Percentiles rank a stretch among this genome's conserved stretches.
These are phyloP conservation scores for Aspergillus tanneri DNA, from an alignment of 2,329 filamentous ascomycete genomes.

Conservation along the genomic window DNA sequence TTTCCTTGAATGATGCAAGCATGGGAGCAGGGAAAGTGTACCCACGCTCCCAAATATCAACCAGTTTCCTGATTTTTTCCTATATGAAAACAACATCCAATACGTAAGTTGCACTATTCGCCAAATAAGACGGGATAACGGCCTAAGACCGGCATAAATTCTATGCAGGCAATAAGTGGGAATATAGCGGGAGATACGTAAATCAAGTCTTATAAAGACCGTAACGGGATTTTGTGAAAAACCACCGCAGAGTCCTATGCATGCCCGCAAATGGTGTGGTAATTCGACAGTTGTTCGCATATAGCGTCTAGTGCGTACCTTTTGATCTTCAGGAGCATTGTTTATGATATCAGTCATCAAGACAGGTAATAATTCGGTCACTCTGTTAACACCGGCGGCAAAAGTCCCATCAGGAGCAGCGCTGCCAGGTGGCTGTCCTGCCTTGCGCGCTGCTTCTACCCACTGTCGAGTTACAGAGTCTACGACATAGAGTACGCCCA, in stretches of 20 bases:
- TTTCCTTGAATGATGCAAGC: slow-evolving; percentile 80
- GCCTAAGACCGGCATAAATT: slow-evolving; percentile 20
- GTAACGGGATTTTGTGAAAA: slow-evolving; percentile 31
- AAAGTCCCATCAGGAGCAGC: slow-evolving; percentile 86
- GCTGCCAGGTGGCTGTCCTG: slow-evolving; percentile 77
- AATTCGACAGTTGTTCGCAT: slow-evolving; percentile 22
- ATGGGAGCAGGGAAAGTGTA: slow-evolving; percentile 81
- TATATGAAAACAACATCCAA: slow-evolving; percentile 54
- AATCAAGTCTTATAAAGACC: slow-evolving; percentile 23
- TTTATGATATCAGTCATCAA: slow-evolving; percentile 95
- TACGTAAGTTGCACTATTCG: slow-evolving; percentile 52
- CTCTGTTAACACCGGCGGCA: slow-evolving; percentile 91
- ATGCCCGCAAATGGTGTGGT: slow-evolving; percentile 35
- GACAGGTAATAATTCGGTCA: slow-evolving; percentile 89
- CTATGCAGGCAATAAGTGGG: slow-evolving; percentile 23
- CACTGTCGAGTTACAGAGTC: slow-evolving; percentile 99
- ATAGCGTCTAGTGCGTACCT: slow-evolving; percentile 68
- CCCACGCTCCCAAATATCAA: slow-evolving; percentile 97
- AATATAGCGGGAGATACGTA: slow-evolving; percentile 28
- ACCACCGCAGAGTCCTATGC: slow-evolving; percentile 25
- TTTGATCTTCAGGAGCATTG: slow-evolving; percentile 87
- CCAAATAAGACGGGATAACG: slow-evolving; percentile 23
- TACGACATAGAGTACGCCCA: slow-evolving; percentile 99
- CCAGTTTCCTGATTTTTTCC: slow-evolving; percentile 92
- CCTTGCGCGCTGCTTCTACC: slow-evolving; percentile 89